Evolutionary conservation across 2,329 filamentous ascomycete species (phyloP), one percentile per base, ranked within the genome.

Genomic region (Ceratocystis smalleyi): DNA sequence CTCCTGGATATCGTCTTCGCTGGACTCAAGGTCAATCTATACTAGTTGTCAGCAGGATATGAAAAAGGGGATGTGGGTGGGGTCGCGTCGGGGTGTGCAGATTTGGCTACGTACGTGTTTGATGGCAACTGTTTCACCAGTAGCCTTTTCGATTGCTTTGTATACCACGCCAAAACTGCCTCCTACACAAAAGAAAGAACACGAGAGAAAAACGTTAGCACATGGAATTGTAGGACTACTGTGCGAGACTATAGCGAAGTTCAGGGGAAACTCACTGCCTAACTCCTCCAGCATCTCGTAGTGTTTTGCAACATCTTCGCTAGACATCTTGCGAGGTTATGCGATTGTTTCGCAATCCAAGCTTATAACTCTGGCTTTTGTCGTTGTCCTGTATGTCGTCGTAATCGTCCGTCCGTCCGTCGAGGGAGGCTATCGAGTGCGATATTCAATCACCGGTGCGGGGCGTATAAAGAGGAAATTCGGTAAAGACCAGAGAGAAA

Each of bases 21-120:
- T 97, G 66, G 92, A 95, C 77, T 99, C 94, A 72, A 99, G 89
- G 74, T 99, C 94, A 74, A 99, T 97, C 91, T 97, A 73, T 47
- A 24, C 22, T 43, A 15, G 35, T 24, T 45, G 32, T 45, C 54
- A 47, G 35, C 12, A 12, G 35, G 35, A 15, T 40, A 40, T 40
- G 35, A 35, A 35, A 35, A 8, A 35, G 32, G 32, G 32, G 2
- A 10, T 30, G 24, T 10, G 17, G 12, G 7, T 32, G 24, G 27
- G 7, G 15, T 35, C 49, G 49, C 2, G 22, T 19, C 27, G 35
- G 27, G 40, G 12, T 22, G 27, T 43, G 7, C 17, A 45, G 32
- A 57, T 35, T 51, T n/a, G 49, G 15, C 59, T 51, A 76, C 87
- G 72, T 79, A 94, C 91, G 79, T 95, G 90, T 76, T 99, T 99